Conservation (phyloP, 2,329 filamentous ascomycete genomes). For the Fusarium oligoseptatum region DNA sequence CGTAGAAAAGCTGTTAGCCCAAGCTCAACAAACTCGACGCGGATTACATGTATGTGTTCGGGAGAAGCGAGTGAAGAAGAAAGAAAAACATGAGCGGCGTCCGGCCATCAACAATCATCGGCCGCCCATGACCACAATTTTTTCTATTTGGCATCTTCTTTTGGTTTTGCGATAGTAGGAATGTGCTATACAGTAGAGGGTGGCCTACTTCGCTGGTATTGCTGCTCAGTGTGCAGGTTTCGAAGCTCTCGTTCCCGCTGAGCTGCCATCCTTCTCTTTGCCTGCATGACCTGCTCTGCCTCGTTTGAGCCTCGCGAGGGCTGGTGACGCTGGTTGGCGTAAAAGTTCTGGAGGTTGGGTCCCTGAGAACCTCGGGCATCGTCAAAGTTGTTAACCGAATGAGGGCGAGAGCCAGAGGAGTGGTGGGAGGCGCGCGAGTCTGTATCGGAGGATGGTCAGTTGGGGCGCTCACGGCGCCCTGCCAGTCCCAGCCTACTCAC, state of each 20-base stretch:
- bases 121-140: slow-evolving; percentile 47
- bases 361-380: slow-evolving; percentile 78
- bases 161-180: slow-evolving; percentile 52
- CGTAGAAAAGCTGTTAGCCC: slow-evolving; percentile 56
- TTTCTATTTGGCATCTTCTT: slow-evolving; percentile 56
- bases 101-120: slow-evolving; percentile 35
- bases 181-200: slow-evolving; percentile 78
- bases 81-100: slow-evolving; percentile 44
- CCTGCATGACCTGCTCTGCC: slow-evolving; percentile 98
- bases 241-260: slow-evolving; percentile 98
- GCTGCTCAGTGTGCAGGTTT: slow-evolving; percentile 99
- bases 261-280: slow-evolving; percentile 98
- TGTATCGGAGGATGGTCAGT: slow-evolving; percentile 54
- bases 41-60: slow-evolving; percentile 45
- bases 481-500: slow-evolving; percentile 37
- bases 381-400: slow-evolving; percentile 87
- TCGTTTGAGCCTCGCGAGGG: slow-evolving; percentile 86
- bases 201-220: slow-evolving; percentile 99
- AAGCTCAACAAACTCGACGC: slow-evolving; percentile 48
- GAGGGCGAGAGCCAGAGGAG: slow-evolving; percentile 77
- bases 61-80: slow-evolving; percentile 38
- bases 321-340: slow-evolving; percentile 93
- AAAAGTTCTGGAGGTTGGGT: slow-evolving; percentile 90
- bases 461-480: slow-evolving; percentile 22
- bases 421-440: slow-evolving; percentile 79